Base-by-base conservation (phyloP, 2,329 filamentous ascomycete genomes). In the Eutypella sp. region DNA sequence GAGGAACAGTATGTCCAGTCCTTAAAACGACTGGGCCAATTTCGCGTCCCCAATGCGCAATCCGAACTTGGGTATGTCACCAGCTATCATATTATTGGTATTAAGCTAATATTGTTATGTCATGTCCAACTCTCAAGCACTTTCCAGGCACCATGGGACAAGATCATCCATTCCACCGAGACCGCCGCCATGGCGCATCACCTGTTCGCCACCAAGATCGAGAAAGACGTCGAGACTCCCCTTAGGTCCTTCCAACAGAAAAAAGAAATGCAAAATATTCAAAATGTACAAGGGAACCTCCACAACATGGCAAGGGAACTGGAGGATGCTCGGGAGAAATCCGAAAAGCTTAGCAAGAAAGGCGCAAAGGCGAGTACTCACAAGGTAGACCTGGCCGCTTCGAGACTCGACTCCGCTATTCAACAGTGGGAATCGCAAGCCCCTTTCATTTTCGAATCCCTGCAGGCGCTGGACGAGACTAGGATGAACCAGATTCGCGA, bases 371-470 rank as follows among this genome's bases (percentile, higher is more conserved):
- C 85, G 18, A 90, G 82, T 57, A 78, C 84, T 2, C 81, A 82
- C 47, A 95, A 93, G 66, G 79, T 93, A 33, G 87, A 90, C 37
- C 78, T 77, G 51, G 90, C 89, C 11, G 76, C 81, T 10, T 73
- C 81, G 16, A 84, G 83, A 53, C 79, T 95, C 37, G 87, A 95
- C 52, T 82, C 82, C 49, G 85, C 89, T n/a, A 81, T 76, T 38
- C 79, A 85, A 54, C 87, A 95, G 63, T 99, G 93, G 93, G 85
- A 96, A 46, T 90, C 89, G 1, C 90, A 96, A 65, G 89, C 93
- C 13, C 93, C 93, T 1, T 97, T 89, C 67, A 86, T 96, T 49
- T 96, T 95, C 61, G 93, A 99, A 68, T 87, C 85, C 49, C 79
- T 99, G 22, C 93, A 99, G 65, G 85, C 88, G 5, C 73, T 95